These are phyloP conservation scores for Paramecium sonneborni DNA, from an alignment of 73 alveolate genomes.

Conservation along the genomic window DNA sequence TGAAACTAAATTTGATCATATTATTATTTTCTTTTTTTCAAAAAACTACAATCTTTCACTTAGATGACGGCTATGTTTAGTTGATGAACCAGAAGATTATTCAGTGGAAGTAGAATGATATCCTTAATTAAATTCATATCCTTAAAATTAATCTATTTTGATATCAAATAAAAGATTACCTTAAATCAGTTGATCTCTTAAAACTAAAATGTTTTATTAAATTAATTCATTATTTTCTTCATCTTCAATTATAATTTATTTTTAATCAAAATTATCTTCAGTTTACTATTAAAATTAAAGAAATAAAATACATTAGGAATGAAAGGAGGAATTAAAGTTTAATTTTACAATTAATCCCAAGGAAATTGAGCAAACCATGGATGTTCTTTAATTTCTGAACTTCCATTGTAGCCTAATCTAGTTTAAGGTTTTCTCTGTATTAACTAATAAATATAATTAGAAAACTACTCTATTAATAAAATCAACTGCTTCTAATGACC, in stretches of 20 bases:
- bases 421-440: slow-evolving; percentile 86
- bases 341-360: slow-evolving; percentile 87
- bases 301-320: neutral
- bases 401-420: slow-evolving; percentile 90
- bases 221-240: slow-evolving; percentile 59
- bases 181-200: slow-evolving; percentile 1
- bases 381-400: slow-evolving; percentile 86
- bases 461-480: slow-evolving; percentile 81
- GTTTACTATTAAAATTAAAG: neutral
- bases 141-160: slow-evolving; percentile 3
- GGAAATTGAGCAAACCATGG: slow-evolving; percentile 83
- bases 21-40: neutral
- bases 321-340: slow-evolving; percentile 86
- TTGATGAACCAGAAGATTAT: neutral
- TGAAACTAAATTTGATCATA: neutral
- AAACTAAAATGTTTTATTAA: neutral
- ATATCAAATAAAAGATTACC: neutral
- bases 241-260: slow-evolving; percentile 60
- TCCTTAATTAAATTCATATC: slow-evolving; percentile 45
- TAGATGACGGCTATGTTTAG: neutral
- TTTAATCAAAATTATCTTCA: slow-evolving; percentile 56
- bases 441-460: slow-evolving; percentile 40
- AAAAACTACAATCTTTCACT: neutral
- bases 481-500: slow-evolving; percentile 95
- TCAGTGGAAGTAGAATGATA: neutral